Conservation (phyloP, 805 yeast genomes). For the Saccharomyces mikatae region DNA sequence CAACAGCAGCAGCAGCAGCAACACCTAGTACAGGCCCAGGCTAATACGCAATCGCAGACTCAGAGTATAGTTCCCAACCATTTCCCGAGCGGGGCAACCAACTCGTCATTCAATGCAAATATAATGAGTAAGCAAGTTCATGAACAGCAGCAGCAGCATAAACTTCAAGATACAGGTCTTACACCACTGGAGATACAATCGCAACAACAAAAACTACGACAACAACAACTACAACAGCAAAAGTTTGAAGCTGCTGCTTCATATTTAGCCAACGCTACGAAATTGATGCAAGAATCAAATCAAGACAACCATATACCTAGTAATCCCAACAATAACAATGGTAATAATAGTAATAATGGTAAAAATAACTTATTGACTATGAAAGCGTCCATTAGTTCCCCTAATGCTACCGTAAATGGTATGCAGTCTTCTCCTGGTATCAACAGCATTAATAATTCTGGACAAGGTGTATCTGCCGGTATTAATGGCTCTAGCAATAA, state of each 20-base stretch:
- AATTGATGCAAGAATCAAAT: constrained; percentile 20
- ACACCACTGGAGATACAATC: constrained; percentile 30
- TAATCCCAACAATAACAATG: background rate
- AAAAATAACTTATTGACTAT: background rate
- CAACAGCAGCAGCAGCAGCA: constrained; percentile 23
- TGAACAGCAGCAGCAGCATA: constrained; percentile 1
- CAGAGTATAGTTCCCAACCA: background rate
- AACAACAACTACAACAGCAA: constrained; percentile 30
- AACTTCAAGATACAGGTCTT: constrained; percentile 18
- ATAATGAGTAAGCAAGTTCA: background rate
- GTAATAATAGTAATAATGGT: background rate
- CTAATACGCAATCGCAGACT: background rate
- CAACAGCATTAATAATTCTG: background rate
- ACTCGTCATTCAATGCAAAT: background rate
- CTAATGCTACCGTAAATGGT: background rate
- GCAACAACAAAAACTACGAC: constrained; percentile 29
- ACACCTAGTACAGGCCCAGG: constrained; percentile 6
- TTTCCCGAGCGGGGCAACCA: background rate
- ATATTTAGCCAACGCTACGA: constrained; percentile 27
- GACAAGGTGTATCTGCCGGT: constrained; percentile 12
- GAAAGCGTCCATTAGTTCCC: background rate
- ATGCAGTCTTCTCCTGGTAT: background rate
- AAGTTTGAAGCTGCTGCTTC: constrained; percentile 29
- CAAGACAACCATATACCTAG: constrained; percentile 4
- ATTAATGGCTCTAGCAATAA: background rate